These are phyloP conservation scores for Neoboletus subvelutipes DNA, from an alignment of 768 basidiomycete genomes.

Conservation along the genomic window DNA sequence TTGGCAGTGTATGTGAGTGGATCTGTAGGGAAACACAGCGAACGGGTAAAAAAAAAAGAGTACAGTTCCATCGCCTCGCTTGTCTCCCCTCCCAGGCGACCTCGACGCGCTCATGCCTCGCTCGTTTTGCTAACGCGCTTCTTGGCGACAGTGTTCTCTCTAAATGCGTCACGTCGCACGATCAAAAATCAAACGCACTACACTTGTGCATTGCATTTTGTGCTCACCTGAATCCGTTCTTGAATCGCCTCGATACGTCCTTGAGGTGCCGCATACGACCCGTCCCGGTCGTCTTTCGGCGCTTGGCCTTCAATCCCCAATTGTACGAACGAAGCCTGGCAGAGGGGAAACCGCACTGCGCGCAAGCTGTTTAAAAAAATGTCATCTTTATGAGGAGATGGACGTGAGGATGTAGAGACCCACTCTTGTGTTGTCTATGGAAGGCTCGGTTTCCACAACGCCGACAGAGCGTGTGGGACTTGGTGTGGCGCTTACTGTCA, in stretches of 20 bases:
- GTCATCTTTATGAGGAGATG: too few species aligned
- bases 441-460: slow-evolving; percentile 95
- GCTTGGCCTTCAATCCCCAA: slow-evolving; percentile 99
- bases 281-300: slow-evolving; percentile 99
- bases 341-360: slow-evolving; percentile 93
- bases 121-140: slow-evolving; percentile 68
- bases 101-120: slow-evolving; percentile 39
- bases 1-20: neutral
- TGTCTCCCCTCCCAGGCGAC: neutral
- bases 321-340: slow-evolving; percentile 95
- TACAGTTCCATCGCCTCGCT: slow-evolving; percentile 14
- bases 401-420: slow-evolving; percentile 28
- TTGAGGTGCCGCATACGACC: slow-evolving; percentile 95
- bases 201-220: neutral
- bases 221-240: slow-evolving; percentile 91
- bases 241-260: slow-evolving; percentile 91
- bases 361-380: slow-evolving; percentile 63
- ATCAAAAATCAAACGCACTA: neutral
- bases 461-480: slow-evolving; percentile 95
- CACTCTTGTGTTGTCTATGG: slow-evolving; percentile 98
- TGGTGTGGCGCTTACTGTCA: slow-evolving; percentile 90
- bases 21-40: slow-evolving; percentile 5
- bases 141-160: slow-evolving; percentile 90
- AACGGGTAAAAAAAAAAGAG: slow-evolving; percentile 10
- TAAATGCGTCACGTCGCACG: too few species aligned